A percentile compares a stretch with the other conserved stretches of the same genome.
These are phyloP conservation scores for Dalbergia cochinchinensis DNA, from an alignment of 306 rosid species.

Conservation along the genomic window DNA sequence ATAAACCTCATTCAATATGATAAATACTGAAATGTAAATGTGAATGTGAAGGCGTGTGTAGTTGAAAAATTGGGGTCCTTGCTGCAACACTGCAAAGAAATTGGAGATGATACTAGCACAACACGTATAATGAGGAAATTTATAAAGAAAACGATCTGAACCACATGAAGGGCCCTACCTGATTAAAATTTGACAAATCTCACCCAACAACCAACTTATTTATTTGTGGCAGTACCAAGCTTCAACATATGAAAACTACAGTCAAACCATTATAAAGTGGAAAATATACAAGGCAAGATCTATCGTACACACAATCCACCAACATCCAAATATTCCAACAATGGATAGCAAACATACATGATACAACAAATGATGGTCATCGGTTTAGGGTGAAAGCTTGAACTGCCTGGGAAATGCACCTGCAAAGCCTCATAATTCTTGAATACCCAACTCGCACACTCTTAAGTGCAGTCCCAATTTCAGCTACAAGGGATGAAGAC, in stretches of 20 bases:
- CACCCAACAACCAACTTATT: background rate
- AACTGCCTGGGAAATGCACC: conserved; percentile 54
- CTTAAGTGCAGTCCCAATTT: conserved; percentile 53
- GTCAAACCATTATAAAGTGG: background rate
- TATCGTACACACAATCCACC: conserved; percentile 1
- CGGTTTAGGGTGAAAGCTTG: conserved; percentile 30
- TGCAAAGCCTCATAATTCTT: conserved; percentile 64
- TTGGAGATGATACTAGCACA: background rate
- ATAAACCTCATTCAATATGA: background rate
- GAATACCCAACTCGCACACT: conserved; percentile 52
- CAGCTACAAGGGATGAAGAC: conserved; percentile 47
- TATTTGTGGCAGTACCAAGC: background rate
- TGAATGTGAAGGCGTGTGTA: background rate
- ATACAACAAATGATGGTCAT: conserved; percentile 23
- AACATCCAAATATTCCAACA: conserved; percentile 12
- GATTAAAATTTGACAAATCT: background rate
- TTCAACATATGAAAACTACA: conserved; percentile 3
- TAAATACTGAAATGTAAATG: too few relatives aligned
- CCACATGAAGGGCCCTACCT: background rate
- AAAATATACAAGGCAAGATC: background rate
- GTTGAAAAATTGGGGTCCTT: background rate
- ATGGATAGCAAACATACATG: conserved; percentile 4
- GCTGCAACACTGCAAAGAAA: background rate
- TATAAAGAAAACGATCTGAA: background rate
- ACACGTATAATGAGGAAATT: background rate